Base-by-base conservation (phyloP, 108 stramenopile genomes). In the Pelagomonas calceolata region DNA sequence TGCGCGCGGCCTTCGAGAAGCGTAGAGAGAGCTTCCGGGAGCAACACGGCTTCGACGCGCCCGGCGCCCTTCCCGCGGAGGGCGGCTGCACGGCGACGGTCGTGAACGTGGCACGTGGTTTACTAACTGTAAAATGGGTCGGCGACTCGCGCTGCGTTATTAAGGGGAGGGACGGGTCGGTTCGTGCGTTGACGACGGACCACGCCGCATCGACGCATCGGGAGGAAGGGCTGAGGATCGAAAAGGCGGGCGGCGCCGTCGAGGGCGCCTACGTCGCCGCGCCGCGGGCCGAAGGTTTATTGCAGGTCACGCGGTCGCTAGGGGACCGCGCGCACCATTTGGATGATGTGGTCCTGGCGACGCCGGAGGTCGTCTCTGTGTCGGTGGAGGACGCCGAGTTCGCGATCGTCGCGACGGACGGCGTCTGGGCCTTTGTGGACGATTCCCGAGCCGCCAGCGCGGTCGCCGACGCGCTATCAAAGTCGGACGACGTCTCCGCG, bases 61-160 rank as follows among this genome's bases (percentile, higher is more conserved):
- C 51, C 7, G 29, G 4, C 7, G 3, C 10, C 0, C 51, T 60
- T 1, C 51, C 51, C 7, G 7, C 21, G 21, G 51, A 60, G 51
- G 51, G 51, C 51, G 51, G 51, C 36, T 32, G 64, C 14, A 72
- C 71, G 17, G 71, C 65, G 12, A 64, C 65, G 12, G 65, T 36
- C 26, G 31, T 72, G 29, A 10, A 15, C 1, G n/a, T 30, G 14
- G 65, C 32, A 15, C 30, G 17, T 12, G 15, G 17, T 18, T 7
- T 5, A 9, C 71, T 69, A 7, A 44, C 37, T 18, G 44, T 65
- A 0, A 65, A 31, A 7, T 72, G 71, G 71, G 65, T 72, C 65
- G 71, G 71, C 65, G 71, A 72, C 39, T 72, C 65, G 10, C 63
- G 71, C 15, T 64, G 64, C 65, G 71, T 65, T 0, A 34, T 72